phyloP scores from a whole-genome alignment of 1,139 yeast genomes.

The Zygosaccharomyces pseudobailii region DNA sequence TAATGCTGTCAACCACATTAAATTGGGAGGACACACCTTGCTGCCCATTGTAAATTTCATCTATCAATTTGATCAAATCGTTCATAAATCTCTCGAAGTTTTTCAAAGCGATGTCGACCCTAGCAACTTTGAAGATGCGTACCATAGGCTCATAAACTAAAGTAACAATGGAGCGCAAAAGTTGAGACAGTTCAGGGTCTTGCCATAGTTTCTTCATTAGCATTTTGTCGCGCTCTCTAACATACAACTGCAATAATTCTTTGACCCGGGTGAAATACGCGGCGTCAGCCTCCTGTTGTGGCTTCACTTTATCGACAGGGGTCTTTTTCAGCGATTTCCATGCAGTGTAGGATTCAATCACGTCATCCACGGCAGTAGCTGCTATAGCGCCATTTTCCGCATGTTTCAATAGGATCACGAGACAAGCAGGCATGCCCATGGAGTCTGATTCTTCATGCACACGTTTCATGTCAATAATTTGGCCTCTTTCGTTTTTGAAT shows the following conservation, averaged over 20 bases:
- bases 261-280: constrained; percentile 45
- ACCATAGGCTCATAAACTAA: constrained; percentile 84
- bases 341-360: constrained; percentile 30
- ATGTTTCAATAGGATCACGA: constrained; percentile 31
- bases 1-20: constrained; percentile 59
- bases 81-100: constrained; percentile 69
- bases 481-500: constrained; percentile 32
- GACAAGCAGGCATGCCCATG: constrained; percentile 35
- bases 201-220: constrained; percentile 74
- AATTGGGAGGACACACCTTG: constrained; percentile 38
- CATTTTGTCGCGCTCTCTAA: constrained; percentile 71
- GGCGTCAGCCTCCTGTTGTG: constrained; percentile 5
- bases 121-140: constrained; percentile 67
- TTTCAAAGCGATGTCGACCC: constrained; percentile 68
- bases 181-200: constrained; percentile 69
- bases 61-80: constrained; percentile 57
- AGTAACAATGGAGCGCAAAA: constrained; percentile 67
- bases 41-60: constrained; percentile 40
- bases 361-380: constrained; percentile 24
- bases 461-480: constrained; percentile 27
- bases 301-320: neutral
- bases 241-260: constrained; percentile 58
- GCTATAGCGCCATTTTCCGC: constrained; percentile 18
- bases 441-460: constrained; percentile 38
- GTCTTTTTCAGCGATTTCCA: constrained; percentile 38